A percentile compares a stretch with the other conserved stretches of the same genome.
These are phyloP conservation scores for Phaffomyces thermotolerans DNA, from an alignment of 805 yeast species.

Conservation along the genomic window DNA sequence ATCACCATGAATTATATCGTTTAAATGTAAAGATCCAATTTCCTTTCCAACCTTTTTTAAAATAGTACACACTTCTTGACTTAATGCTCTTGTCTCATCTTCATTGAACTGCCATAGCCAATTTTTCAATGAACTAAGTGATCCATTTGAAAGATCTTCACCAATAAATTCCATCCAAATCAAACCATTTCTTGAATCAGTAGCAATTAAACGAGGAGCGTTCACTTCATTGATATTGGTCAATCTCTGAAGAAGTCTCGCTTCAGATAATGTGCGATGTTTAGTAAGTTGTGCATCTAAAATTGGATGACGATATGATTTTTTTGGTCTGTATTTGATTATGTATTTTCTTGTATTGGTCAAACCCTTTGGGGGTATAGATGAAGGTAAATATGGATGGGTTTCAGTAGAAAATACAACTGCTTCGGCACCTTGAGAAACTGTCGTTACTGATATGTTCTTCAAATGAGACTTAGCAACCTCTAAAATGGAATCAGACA, in stretches of 20 bases:
- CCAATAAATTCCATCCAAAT: constrained; percentile 87
- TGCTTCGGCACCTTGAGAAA: constrained; percentile 92
- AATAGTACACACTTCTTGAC: constrained; percentile 34
- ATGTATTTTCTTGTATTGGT: constrained; percentile 38
- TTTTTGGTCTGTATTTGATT: constrained; percentile 80
- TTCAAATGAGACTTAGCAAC: constrained; percentile 38
- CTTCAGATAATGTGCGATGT: constrained; percentile 78
- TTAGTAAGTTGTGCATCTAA: constrained; percentile 73
- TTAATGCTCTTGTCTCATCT: constrained; percentile 22
- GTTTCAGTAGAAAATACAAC: constrained; percentile 53
- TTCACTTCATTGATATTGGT: constrained; percentile 39
- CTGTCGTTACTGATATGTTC: constrained; percentile 41
- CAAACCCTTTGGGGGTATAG: constrained; percentile 9
- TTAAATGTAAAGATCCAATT: constrained; percentile 63
- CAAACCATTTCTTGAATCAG: constrained; percentile 72
- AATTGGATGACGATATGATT: constrained; percentile 82
- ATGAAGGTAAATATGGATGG: constrained; percentile 58
- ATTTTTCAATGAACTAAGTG: constrained; percentile 59
- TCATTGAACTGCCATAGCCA: constrained; percentile 57
- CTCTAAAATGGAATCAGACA: constrained; percentile 49
- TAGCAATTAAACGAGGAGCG: constrained; percentile 67
- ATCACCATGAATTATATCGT: constrained; percentile 89
- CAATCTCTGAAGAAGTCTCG: constrained; percentile 62
- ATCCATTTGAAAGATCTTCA: constrained; percentile 39
- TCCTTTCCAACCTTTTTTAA: constrained; percentile 53